Evolutionary conservation across 2,329 filamentous ascomycete genomes (phyloP), one percentile per base, ranked within the genome.

Genomic region (Monilinia fructicola): DNA sequence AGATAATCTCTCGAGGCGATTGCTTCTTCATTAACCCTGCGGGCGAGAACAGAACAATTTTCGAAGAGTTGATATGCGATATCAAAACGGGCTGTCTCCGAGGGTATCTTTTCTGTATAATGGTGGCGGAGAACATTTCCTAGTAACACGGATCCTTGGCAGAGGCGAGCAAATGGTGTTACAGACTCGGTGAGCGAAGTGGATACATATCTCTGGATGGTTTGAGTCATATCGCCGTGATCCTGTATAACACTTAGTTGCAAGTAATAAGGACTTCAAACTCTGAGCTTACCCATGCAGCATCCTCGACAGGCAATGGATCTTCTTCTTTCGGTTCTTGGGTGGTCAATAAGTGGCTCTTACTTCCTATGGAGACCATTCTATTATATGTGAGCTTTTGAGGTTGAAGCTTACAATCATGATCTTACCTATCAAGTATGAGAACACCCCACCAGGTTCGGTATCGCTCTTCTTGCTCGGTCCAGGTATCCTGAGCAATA

Each of bases 131-230:
- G 69, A n/a, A 77, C 74, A 66, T 75, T 74, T 50, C 75, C 76
- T 28, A 79, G 61, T 58, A 79, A 73, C 26, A 78, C 71, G 26
- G 74, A 75, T 26, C 75, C 74, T 72, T 81, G 79, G 63, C 77
- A 79, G 53, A 87, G 78, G 66, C 83, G 81, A 5, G 82, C 81
- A 75, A 84, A 86, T 52, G 84, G 77, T 26, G 80, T 78, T 65
- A 82, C 72, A 11, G 81, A 71, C 11, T 83, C 81, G 38, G 78
- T 78, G 67, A 83, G 75, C 21, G 84, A 77, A 26, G 53, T 70
- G 16, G 67, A 70, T 23, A 74, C 78, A 55, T 76, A 68, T 31
- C 67, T 69, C 53, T 77, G 74, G 26, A 72, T 64, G 6, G 72
- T 73, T 50, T 70, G 69, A 23, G 71, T 67, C 61, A 77, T 75